These are phyloP conservation scores for Phaseolus lunatus DNA, from an alignment of 306 rosid genomes.

Conservation along the genomic window DNA sequence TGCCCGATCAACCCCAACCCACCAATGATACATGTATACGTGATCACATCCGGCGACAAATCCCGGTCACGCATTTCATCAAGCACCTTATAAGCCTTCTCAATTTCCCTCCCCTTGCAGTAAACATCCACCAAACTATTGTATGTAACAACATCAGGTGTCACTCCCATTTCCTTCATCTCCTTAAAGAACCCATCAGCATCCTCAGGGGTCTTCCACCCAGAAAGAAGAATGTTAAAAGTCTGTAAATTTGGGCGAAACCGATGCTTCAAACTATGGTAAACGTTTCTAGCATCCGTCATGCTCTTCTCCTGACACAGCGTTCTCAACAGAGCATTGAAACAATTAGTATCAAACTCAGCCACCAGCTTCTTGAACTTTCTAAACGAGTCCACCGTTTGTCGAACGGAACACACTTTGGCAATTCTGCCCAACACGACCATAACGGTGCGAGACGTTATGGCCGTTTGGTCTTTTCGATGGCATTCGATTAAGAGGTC, in stretches of 20 bases:
- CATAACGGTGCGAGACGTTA: constrained; percentile 77
- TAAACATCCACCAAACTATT: constrained; percentile 86
- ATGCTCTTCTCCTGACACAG: constrained; percentile 95
- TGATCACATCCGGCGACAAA: constrained; percentile 73
- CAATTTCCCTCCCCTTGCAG: constrained; percentile 75
- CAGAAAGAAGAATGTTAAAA: constrained; percentile 79
- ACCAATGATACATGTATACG: constrained; percentile 78
- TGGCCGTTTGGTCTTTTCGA: constrained; percentile 54
- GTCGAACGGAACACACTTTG: constrained; percentile 80
- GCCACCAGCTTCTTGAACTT: constrained; percentile 77
- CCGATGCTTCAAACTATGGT: constrained; percentile 71
- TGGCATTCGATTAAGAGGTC: constrained; percentile 60
- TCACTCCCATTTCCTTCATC: constrained; percentile 79
- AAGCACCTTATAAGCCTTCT: constrained; percentile 72
- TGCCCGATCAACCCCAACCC: constrained; percentile 90
- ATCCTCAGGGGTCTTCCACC: constrained; percentile 87
- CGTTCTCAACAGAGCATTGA: constrained; percentile 82
- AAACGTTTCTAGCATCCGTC: constrained; percentile 90
- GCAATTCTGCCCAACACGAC: constrained; percentile 79
- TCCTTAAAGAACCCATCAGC: constrained; percentile 85
- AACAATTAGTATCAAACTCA: constrained; percentile 62
- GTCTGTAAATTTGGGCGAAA: constrained; percentile 80
- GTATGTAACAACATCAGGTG: constrained; percentile 80
- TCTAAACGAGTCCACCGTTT: constrained; percentile 79
- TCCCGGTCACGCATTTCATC: constrained; percentile 69